Base-by-base conservation (phyloP, 352 stramenopile genomes). In the Phytophthora lateralis region DNA sequence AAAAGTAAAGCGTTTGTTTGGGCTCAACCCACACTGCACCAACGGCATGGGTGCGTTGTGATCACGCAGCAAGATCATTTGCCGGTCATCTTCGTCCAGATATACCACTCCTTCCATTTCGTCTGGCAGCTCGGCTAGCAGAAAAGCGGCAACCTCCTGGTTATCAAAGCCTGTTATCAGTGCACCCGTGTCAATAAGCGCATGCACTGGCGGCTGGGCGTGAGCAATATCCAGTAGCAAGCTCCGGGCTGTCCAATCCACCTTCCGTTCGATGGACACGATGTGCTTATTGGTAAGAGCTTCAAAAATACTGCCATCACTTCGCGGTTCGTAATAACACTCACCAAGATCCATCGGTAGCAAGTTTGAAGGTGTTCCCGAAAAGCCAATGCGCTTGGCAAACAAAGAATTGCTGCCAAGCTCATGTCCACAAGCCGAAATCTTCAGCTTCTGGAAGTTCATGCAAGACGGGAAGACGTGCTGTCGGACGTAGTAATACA, bases 381-480 rank as follows among this genome's bases (percentile, higher is more conserved):
- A 99, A 73, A 99, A 99, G 1, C 98, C 98, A 49, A 99, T 95
- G 24, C 97, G 90, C 49, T 95, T 93, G 17, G 90, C 89, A 76
- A 99, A 99, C 14, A 99, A 63, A 65, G 98, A 98, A 58, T 98
- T 92, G 50, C 97, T 98, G 15, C 98, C 98, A 44, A 99, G 84
- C 67, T 99, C 98, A 81, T 99, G 97, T 2, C 98, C 98, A 68
- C 96, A 99, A 15, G 98, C 97, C 34, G 94, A 98, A 42, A 99
- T 97, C 72, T 99, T 99, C 38, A 99, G 89, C 58, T 97, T 96
- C 73, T 99, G 96, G 62, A 99, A 97, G 51, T 99, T 98, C 88
- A 99, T 98, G 24, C 97, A 98, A 44, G 98, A 89, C n/a, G 98
- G 98, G 70, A 99, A 99, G 14, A 99, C 96, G 60, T 99, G 97